These are phyloP conservation scores for Penicillium vulpinum DNA, from an alignment of 2,329 filamentous ascomycete genomes.

Conservation along the genomic window DNA sequence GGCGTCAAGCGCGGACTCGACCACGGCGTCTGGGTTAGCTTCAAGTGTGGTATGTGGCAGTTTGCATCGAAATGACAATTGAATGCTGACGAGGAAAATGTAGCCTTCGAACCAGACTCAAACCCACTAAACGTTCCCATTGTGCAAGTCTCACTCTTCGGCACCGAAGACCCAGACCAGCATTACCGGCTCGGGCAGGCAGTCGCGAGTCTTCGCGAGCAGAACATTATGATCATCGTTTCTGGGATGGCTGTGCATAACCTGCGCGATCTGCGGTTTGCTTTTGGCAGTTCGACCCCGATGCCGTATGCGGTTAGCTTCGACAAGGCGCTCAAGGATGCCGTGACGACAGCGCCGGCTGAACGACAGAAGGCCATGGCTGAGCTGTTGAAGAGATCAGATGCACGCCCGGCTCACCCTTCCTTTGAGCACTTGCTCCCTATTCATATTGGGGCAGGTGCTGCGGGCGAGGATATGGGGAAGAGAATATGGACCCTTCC, in stretches of 20 bases:
- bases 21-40: constrained; percentile 73
- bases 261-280: constrained; percentile 56
- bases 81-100: background rate
- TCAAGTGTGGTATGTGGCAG: constrained; percentile 52
- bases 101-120: constrained; percentile 60
- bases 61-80: background rate
- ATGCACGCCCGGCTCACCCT: constrained; percentile 64
- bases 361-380: constrained; percentile 48
- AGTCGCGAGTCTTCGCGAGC: constrained; percentile 64
- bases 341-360: constrained; percentile 52
- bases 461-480: constrained; percentile 52
- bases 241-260: constrained; percentile 78
- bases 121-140: constrained; percentile 67
- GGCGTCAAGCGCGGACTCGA: constrained; percentile 66
- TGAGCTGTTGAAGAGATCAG: constrained; percentile 49
- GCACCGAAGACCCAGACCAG: constrained; percentile 62
- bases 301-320: constrained; percentile 63
- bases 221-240: constrained; percentile 67
- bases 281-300: constrained; percentile 48
- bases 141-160: constrained; percentile 71
- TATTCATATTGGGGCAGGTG: constrained; percentile 58
- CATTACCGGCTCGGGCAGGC: constrained; percentile 70
- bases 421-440: constrained; percentile 64
- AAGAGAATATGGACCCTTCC: constrained; percentile 50
- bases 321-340: constrained; percentile 67